Evolutionary conservation across 179 eudicot species (phyloP).

Genomic region (Sideroxylon spinosum): DNA sequence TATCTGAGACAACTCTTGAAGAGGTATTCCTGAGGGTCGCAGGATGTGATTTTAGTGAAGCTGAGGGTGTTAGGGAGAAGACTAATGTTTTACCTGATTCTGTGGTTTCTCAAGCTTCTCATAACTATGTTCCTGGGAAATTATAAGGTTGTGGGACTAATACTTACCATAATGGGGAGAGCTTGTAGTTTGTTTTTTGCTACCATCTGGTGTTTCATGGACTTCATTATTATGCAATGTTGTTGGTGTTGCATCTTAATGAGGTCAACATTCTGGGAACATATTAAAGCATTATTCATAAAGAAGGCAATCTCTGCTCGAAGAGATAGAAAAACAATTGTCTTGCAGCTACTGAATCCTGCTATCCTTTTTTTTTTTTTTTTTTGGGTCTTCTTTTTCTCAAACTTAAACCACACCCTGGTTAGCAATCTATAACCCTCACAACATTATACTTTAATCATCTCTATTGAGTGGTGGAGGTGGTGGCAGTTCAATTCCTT

Average conservation of each 20-base stretch:
- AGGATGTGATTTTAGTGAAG: slow-evolving; percentile 69
- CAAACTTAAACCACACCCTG: slow-evolving; percentile 86
- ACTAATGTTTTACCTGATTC: slow-evolving; percentile 29
- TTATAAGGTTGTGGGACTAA: slow-evolving; percentile 37
- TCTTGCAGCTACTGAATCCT: slow-evolving; percentile 90
- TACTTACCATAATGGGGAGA: slow-evolving; percentile 42
- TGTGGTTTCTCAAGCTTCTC: slow-evolving; percentile 31
- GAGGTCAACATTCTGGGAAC: slow-evolving; percentile 87
- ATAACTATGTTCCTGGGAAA: slow-evolving; percentile 38
- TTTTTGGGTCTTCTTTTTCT: slow-evolving; percentile 80
- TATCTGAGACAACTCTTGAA: slow-evolving; percentile 94
- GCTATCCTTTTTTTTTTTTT: slow-evolving; percentile 71
- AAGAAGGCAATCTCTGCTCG: slow-evolving; percentile 86
- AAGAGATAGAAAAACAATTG: slow-evolving; percentile 85
- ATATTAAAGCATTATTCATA: slow-evolving; percentile 72
- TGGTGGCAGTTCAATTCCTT: slow-evolving; percentile 95
- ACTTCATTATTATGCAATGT: slow-evolving; percentile 56
- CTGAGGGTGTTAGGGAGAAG: slow-evolving; percentile 35
- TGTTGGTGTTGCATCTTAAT: slow-evolving; percentile 48
- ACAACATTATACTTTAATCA: slow-evolving; percentile 90
- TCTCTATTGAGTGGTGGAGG: slow-evolving; percentile 84
- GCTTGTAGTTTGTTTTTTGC: slow-evolving; percentile 47
- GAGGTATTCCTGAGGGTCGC: slow-evolving; percentile 97
- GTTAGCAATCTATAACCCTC: slow-evolving; percentile 69
- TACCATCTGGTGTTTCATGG: slow-evolving; percentile 46